These are phyloP conservation scores for Diaporthe sp. DNA, from an alignment of 2,329 filamentous ascomycete genomes.

Conservation along the genomic window DNA sequence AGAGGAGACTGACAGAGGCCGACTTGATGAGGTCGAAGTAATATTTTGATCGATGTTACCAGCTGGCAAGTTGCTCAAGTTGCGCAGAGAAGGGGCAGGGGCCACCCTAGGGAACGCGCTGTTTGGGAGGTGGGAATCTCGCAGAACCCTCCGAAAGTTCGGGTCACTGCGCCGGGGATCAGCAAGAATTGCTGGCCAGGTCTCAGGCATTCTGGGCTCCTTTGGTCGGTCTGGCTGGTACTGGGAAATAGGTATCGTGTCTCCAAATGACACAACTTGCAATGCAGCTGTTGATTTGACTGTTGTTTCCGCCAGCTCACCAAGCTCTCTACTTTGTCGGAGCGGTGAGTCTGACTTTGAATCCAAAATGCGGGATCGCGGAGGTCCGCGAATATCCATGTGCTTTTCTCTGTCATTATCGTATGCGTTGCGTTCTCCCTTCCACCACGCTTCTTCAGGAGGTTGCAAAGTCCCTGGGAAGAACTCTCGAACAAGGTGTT, in stretches of 20 bases:
- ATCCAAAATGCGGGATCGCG: neutral
- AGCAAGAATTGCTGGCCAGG: neutral
- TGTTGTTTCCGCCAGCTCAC: neutral
- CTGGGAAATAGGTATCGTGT: neutral
- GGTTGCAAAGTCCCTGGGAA: conserved; percentile 30
- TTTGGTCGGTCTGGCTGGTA: neutral
- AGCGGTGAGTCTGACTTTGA: neutral
- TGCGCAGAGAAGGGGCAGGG: neutral
- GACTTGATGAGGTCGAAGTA: neutral
- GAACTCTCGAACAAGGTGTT: conserved; percentile 29
- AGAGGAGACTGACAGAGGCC: neutral
- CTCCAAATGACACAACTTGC: neutral
- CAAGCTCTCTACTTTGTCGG: neutral
- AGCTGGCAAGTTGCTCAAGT: neutral
- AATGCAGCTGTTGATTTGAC: neutral
- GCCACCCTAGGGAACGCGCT: neutral
- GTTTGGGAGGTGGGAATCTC: neutral
- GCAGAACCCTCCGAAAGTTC: neutral
- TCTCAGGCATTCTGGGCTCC: neutral
- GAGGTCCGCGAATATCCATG: neutral
- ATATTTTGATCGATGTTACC: neutral
- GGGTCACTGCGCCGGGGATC: neutral
- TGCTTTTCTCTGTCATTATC: conserved; percentile 11
- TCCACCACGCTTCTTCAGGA: conserved; percentile 24
- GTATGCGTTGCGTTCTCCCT: conserved; percentile 13